Percentiles rank a stretch among this genome's conserved stretches.
phyloP scores from a whole-genome alignment of 2,329 filamentous ascomycete species.

The Fusarium humuli region DNA sequence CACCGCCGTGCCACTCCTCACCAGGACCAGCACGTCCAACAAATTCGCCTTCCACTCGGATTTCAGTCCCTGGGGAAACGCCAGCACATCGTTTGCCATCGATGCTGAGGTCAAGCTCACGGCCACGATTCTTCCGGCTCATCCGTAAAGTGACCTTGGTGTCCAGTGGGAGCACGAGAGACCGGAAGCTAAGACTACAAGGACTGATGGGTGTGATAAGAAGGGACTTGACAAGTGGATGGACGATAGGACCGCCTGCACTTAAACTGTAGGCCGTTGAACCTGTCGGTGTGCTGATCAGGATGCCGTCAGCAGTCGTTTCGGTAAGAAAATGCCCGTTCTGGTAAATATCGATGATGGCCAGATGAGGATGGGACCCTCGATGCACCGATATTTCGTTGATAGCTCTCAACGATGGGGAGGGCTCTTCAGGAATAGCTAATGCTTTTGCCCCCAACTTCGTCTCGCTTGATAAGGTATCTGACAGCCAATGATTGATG shows the following conservation, averaged over 20 bases:
- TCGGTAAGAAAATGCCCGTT: conserved; percentile 92
- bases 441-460: conserved; percentile 54
- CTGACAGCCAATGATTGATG: conserved; percentile 64
- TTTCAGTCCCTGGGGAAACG: conserved; percentile 81
- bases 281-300: conserved; percentile 92
- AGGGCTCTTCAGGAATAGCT: conserved; percentile 51
- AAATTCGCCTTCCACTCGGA: conserved; percentile 87
- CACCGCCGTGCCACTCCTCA: conserved; percentile 77
- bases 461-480: conserved; percentile 59
- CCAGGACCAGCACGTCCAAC: conserved; percentile 63
- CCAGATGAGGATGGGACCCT: conserved; percentile 88
- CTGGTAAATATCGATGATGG: conserved; percentile 91
- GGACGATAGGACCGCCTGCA: conserved; percentile 91
- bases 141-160: conserved; percentile 85
- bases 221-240: conserved; percentile 88
- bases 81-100: conserved; percentile 78
- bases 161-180: conserved; percentile 87
- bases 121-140: conserved; percentile 81
- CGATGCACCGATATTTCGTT: conserved; percentile 97
- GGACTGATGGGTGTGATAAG: conserved; percentile 95
- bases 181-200: conserved; percentile 89
- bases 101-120: conserved; percentile 82
- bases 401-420: conserved; percentile 74
- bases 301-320: conserved; percentile 93
- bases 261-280: conserved; percentile 97